Base-by-base conservation (phyloP, 805 yeast genomes). In the Yarrowia hollandica region DNA sequence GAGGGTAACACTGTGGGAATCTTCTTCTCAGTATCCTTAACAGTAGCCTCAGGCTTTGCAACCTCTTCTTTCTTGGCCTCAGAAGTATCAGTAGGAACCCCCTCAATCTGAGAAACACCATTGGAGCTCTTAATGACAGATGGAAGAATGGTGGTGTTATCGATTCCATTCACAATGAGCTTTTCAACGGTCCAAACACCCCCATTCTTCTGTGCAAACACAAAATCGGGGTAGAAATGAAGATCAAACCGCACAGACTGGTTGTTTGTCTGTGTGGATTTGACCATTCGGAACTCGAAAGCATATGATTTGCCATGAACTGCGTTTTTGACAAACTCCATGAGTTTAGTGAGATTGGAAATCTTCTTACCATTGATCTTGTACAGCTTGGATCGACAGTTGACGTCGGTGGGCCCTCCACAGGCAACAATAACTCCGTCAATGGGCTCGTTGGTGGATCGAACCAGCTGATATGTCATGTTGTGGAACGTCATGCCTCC, bases 401-500 rank as follows among this genome's bases (percentile, higher is more conserved):
- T 1, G 87, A 78, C 0, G 15, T 48, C 55, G 5, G 55, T 33
- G 28, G 55, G 55, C 2, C 95, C 89, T 65, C 85, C 82, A 65
- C 86, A 85, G 34, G 88, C 77, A 67, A 82, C 90, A 0, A 91
- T 95, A 2, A 48, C 39, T 33, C 97, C 97, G 63, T 75, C 79
- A 1, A 87, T 92, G 0, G 96, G 94, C 30, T 90, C 79, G 26
- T 90, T 88, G 67, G 83, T 88, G 41, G 84, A 79, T 67, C 96
- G 80, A 1, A 97, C 97, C 73, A 90, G 77, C 72, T 91, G 97
- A 69, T 91, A 91, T 56, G 95, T 86, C 64, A 90, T 72, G 56
- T 88, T 84, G 68, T 90, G 90, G 73, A 90, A 89, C 0, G 89
- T 81, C 1, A 95, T 96, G 60, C 97, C 97, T 54, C 87, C 86